Evolutionary conservation across 2,329 filamentous ascomycete genomes (phyloP).

Genomic region (Tolypocladium endophyticum): DNA sequence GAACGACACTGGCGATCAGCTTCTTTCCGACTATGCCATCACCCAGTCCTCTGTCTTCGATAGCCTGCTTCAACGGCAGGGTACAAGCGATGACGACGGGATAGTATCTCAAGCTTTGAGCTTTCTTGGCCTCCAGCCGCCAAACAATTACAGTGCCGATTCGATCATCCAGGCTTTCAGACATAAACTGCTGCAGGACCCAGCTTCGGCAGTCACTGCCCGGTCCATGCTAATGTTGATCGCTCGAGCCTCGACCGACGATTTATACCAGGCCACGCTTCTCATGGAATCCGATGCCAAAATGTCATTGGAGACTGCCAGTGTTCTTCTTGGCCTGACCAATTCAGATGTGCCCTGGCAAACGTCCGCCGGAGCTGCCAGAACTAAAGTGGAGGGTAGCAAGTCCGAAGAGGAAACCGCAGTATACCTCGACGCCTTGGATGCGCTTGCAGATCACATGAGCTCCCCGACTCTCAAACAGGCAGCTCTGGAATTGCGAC

Average conservation of each 20-base stretch:
- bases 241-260: slow-evolving; percentile 21
- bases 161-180: slow-evolving; percentile 24
- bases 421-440: slow-evolving; percentile 22
- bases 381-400: slow-evolving; percentile 17
- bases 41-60: slow-evolving; percentile 28
- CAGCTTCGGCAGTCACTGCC: slow-evolving; percentile 18
- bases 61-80: slow-evolving; percentile 19
- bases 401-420: slow-evolving; percentile 16
- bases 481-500: slow-evolving; percentile 13
- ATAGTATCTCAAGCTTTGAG: slow-evolving; percentile 20
- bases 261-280: slow-evolving; percentile 20
- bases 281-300: slow-evolving; percentile 22
- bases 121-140: slow-evolving; percentile 23
- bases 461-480: slow-evolving; percentile 12
- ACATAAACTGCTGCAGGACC: slow-evolving; percentile 19
- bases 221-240: slow-evolving; percentile 23
- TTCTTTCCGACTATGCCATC: slow-evolving; percentile 24
- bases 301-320: slow-evolving; percentile 24
- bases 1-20: slow-evolving; percentile 22
- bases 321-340: slow-evolving; percentile 18
- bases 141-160: slow-evolving; percentile 23
- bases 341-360: slow-evolving; percentile 12
- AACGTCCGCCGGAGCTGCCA: slow-evolving; percentile 13
- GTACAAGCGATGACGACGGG: slow-evolving; percentile 17
- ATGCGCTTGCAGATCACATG: slow-evolving; percentile 21